Evolutionary conservation across 208 protist genomes (phyloP).

Genomic region (Leishmania amazonensis): DNA sequence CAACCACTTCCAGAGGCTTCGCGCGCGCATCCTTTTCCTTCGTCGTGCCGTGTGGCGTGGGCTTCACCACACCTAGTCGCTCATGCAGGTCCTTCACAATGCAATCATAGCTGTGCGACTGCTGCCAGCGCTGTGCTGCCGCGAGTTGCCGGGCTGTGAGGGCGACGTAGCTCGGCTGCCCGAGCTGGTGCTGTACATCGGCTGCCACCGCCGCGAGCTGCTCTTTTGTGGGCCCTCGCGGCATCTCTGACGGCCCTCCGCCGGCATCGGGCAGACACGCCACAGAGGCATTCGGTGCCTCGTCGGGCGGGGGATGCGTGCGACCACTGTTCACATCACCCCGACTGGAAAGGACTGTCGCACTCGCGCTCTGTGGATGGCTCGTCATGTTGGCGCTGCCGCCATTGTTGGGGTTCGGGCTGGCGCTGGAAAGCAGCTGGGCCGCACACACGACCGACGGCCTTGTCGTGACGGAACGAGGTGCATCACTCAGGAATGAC

Average conservation of each 20-base stretch:
- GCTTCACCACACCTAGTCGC: constrained; percentile 13
- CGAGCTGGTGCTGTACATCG: constrained; percentile 33
- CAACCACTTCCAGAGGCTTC: constrained; percentile 11
- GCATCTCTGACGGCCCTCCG: constrained; percentile 2
- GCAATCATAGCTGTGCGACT: constrained; percentile 18
- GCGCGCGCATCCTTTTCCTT: background rate
- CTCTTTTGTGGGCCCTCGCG: constrained; percentile 8
- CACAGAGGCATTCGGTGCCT: background rate
- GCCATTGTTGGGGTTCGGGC: too few species aligned
- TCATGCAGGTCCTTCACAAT: constrained; percentile 26
- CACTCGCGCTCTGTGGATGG: background rate
- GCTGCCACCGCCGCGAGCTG: constrained; percentile 28
- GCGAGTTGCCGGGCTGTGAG: constrained; percentile 18
- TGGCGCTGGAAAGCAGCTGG: background rate
- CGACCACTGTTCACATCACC: background rate
- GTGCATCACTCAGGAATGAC: background rate
- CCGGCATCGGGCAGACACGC: background rate
- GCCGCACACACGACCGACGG: background rate
- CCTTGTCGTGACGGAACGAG: constrained; percentile 10
- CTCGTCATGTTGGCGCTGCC: background rate
- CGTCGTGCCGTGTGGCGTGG: background rate
- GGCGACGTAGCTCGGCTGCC: constrained; percentile 31
- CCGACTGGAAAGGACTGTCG: background rate
- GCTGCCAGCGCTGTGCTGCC: constrained; percentile 12
- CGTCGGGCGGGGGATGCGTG: background rate